Evolutionary conservation across 768 basidiomycete genomes (phyloP), one percentile per base, ranked within the genome.

Genomic region (Gymnopilus junonius): DNA sequence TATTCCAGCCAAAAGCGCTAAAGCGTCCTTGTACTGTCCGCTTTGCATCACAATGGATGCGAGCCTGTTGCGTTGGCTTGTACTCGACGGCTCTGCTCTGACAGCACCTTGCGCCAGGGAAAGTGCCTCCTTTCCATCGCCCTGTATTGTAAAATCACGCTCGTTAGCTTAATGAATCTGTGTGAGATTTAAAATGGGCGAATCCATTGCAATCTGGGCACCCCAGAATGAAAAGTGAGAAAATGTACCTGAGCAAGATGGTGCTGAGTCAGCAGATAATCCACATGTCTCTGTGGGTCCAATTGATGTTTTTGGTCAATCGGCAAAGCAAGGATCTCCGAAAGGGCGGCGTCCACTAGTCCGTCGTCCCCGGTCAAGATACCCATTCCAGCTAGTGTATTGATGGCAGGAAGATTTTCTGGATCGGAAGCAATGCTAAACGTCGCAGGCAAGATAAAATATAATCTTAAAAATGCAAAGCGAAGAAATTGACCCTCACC

Each of bases 381-480:
- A 11, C 93, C 95, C 86, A 97, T 94, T n/a, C 91, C 92, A 0
- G 92, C 92, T 1, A 98, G 83, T 0, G 89, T 84, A 48, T 90
- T 92, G 73, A 97, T 91, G 1, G 93, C 94, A 58, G 84, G 81
- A 54, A 95, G 72, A 70, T 95, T 93, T 64, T 90, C 90, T 0
- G 90, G 84, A 71, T 97, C 92, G 25, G 82, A 75, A 0, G 89
- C 82, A 65, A 97, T 90, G 69, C 95, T 97, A 67, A 20, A 57
- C 27, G 50, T 29, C 8, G 55, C 15, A 45, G n/a, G n/a, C n/a
- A 31, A 54, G 62, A 21, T 67, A 50, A 42, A 55, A 50, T 25
- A 20, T 37, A n/a, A 29, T 45, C 31, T n/a, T n/a, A n/a, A 39
- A 21, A 39, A 42, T 14, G 48, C 45, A 29, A 35, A 37, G 42